Conservation (phyloP, 148 eudicot genomes). For the Amaranthus hypochondriacus region DNA sequence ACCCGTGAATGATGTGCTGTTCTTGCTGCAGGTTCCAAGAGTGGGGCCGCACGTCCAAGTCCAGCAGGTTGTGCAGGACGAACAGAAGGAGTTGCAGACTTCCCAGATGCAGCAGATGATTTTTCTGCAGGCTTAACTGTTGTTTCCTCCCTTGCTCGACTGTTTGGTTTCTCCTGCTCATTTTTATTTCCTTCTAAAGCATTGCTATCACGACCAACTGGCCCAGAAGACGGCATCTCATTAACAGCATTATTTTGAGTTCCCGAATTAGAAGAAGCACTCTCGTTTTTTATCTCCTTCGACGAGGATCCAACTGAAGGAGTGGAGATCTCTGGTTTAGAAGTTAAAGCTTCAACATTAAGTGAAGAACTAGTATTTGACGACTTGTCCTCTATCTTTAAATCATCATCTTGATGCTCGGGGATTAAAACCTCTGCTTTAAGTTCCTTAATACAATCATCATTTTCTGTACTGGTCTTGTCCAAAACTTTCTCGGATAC, state of each 20-base stretch:
- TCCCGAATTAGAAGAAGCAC: constrained; percentile 20
- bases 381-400: constrained; percentile 5
- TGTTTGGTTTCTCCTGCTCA: constrained; percentile 34
- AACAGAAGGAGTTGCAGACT: constrained; percentile 31
- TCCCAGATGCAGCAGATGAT: constrained; percentile 28
- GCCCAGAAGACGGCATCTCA: constrained; percentile 22
- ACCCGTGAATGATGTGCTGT: constrained; percentile 58
- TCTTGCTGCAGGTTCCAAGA: constrained; percentile 70
- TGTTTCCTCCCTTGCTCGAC: constrained; percentile 28
- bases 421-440: constrained; percentile 17
- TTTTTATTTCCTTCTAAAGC: constrained; percentile 19
- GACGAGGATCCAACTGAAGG: constrained; percentile 18
- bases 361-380: constrained; percentile 17
- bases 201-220: constrained; percentile 21
- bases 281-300: constrained; percentile 22
- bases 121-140: constrained; percentile 34
- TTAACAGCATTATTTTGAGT: constrained; percentile 19
- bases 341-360: constrained; percentile 27
- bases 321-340: constrained; percentile 14
- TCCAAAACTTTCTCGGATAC: constrained; percentile 16
- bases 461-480: constrained; percentile 15
- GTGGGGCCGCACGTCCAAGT: constrained; percentile 80
- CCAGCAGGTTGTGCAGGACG: constrained; percentile 72
- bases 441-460: constrained; percentile 20
- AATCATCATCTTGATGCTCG: constrained; percentile 12